These are phyloP conservation scores for Xylaria sp. DNA, from an alignment of 2,329 filamentous ascomycete genomes.

Conservation along the genomic window DNA sequence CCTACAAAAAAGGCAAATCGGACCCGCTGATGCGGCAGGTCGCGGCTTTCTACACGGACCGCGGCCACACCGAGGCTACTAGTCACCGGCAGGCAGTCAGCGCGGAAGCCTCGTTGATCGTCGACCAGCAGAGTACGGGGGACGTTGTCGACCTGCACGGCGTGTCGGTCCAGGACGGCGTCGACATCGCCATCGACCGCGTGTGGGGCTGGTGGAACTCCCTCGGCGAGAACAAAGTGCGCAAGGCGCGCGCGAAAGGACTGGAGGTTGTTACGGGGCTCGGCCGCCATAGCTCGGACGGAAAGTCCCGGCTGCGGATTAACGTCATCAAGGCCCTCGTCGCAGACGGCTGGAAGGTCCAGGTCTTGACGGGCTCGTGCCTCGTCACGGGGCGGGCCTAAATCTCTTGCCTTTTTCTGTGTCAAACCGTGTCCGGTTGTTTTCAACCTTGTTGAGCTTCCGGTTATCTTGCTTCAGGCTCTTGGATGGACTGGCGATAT, in stretches of 20 bases:
- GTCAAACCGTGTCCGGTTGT: neutral
- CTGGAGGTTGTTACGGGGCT: constrained; percentile 82
- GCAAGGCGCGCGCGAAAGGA: constrained; percentile 56
- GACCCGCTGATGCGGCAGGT: constrained; percentile 76
- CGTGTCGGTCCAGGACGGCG: constrained; percentile 78
- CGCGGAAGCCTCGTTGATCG: constrained; percentile 72
- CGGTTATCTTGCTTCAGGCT: neutral
- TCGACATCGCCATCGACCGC: constrained; percentile 73
- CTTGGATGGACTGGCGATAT: neutral
- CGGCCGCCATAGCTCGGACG: constrained; percentile 78
- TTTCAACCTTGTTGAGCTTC: neutral
- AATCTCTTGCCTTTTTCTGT: neutral
- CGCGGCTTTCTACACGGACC: constrained; percentile 75
- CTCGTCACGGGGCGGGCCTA: constrained; percentile 66
- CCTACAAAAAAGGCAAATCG: constrained; percentile 62
- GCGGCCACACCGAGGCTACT: constrained; percentile 68
- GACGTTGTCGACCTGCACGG: constrained; percentile 80
- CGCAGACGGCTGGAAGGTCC: constrained; percentile 82
- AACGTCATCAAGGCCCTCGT: constrained; percentile 79
- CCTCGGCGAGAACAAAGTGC: constrained; percentile 71
- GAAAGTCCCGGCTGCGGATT: constrained; percentile 76
- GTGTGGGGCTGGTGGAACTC: constrained; percentile 78
- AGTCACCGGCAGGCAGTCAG: constrained; percentile 64
- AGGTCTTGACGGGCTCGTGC: constrained; percentile 73
- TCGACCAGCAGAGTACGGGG: constrained; percentile 67